Evolutionary conservation across 805 yeast genomes (phyloP), one percentile per base, ranked within the genome.

Genomic region (Ogataea degrootiae): DNA sequence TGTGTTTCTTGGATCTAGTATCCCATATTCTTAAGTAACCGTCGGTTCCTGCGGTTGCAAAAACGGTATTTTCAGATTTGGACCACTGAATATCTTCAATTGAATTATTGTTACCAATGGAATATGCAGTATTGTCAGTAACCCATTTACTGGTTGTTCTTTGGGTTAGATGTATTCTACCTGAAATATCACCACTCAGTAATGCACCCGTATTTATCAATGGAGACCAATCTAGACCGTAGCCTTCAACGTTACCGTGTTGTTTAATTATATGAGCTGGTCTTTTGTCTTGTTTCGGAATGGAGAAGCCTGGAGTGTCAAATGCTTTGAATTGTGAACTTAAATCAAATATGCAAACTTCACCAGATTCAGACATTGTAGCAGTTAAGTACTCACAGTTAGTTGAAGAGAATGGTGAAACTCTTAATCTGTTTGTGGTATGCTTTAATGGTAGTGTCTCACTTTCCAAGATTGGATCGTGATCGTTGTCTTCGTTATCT

Each of bases 1-100:
- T 83, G 66, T 89, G 96, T 62, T 87, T 85, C 70, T 88, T 87
- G 45, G 95, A 86, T 67, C 99, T 80, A 3, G 96, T 89, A 67
- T 94, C 99, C 99, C 99, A 94, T 58, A 94, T 87, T 57, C 97
- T 80, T 39, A 92, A 80, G 62, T 79, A 80, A 7, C 98, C 98
- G 63, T 94, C 99, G 49, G 86, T 77, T 15, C 96, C 97, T 39
- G 86, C 92, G 21, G 95, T 80, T n/a, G 97, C 96, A 65, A 94
- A 94, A 31, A 94, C 99, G 0, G 97, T 89, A 53, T 77, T 78
- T 65, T 94, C 98, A 5, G 91, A 80, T 45, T 85, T 85, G 12
- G 96, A 87, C 97, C 98, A 94, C 68, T 94, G 98, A 49, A 94
- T 80, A 63, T 94, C 99, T 70, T 94, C 99, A 49, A 94, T 85